phyloP scores from a whole-genome alignment of 1,284 basidiomycete genomes.

The Ceratobasidium sp. region DNA sequence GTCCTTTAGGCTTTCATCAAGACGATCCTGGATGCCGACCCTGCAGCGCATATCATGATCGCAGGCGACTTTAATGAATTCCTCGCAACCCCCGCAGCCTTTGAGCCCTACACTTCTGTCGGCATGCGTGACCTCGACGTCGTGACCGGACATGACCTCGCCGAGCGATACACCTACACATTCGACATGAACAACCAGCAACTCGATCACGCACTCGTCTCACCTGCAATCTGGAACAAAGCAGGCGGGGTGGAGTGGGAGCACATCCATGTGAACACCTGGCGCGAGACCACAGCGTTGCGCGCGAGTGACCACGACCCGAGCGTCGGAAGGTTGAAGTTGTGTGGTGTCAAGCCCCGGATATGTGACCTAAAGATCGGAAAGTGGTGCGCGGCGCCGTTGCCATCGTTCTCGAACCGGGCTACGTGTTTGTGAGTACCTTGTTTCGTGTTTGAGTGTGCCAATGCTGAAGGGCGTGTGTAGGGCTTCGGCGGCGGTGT shows the following conservation, averaged over 20 bases:
- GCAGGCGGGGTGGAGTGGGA: constrained; percentile 62
- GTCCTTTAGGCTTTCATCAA: constrained; percentile 64
- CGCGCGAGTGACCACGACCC: constrained; percentile 73
- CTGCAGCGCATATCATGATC: constrained; percentile 66
- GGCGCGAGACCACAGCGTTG: constrained; percentile 61
- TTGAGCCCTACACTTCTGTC: constrained; percentile 62
- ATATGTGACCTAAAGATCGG: constrained; percentile 45
- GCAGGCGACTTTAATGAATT: constrained; percentile 77
- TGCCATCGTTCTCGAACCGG: constrained; percentile 46
- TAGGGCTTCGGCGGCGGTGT: constrained; percentile 44
- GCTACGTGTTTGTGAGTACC: constrained; percentile 45
- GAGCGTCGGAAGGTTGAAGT: constrained; percentile 64
- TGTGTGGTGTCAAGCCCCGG: constrained; percentile 57
- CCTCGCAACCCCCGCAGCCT: constrained; percentile 67
- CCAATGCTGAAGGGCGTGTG: neutral
- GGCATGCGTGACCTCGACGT: constrained; percentile 66
- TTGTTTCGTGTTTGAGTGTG: neutral
- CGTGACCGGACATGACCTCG: constrained; percentile 61
- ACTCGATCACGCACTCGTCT: constrained; percentile 71
- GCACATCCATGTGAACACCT: constrained; percentile 73
- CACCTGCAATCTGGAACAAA: constrained; percentile 60
- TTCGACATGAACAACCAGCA: constrained; percentile 70
- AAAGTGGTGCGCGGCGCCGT: constrained; percentile 47
- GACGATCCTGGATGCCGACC: constrained; percentile 62
- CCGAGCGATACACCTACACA: constrained; percentile 72